A percentile compares a stretch with the other conserved stretches of the same genome.
Conservation (phyloP, 2,329 filamentous ascomycete genomes). For the Claviceps arundinis region DNA sequence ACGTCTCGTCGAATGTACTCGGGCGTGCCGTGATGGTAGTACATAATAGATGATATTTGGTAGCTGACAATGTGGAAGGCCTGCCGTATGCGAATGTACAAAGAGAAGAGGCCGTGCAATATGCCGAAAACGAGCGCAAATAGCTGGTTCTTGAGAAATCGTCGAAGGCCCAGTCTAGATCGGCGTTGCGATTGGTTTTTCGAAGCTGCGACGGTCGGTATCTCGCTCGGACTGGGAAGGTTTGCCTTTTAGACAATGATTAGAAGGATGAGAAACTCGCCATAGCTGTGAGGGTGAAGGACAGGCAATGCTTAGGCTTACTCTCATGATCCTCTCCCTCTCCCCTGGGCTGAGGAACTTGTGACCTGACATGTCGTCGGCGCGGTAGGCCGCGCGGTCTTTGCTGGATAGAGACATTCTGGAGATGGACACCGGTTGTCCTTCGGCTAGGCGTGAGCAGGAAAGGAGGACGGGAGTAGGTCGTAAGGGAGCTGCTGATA, state of each 20-base stretch:
- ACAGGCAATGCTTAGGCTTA: slow-evolving; percentile 8
- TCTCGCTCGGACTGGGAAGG: slow-evolving; percentile 22
- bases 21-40: slow-evolving; percentile 92
- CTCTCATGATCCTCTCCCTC: slow-evolving; percentile 23
- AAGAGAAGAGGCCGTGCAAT: slow-evolving; percentile 70
- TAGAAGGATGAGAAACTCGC: no score
- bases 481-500: neutral
- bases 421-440: neutral
- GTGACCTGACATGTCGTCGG: slow-evolving; percentile 24
- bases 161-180: slow-evolving; percentile 42
- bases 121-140: slow-evolving; percentile 54
- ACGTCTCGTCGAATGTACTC: slow-evolving; percentile 86
- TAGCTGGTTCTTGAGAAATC: slow-evolving; percentile 48
- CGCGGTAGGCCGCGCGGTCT: slow-evolving; percentile 26
- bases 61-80: slow-evolving; percentile 68
- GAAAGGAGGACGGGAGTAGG: neutral
- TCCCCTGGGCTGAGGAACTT: slow-evolving; percentile 22
- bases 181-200: slow-evolving; percentile 16
- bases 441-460: neutral
- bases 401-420: slow-evolving; percentile 22
- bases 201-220: slow-evolving; percentile 14
- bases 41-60: slow-evolving; percentile 66
- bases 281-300: neutral
- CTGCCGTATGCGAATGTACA: slow-evolving; percentile 74
- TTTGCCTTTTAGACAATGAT: slow-evolving; percentile 15